phyloP scores from a whole-genome alignment of 73 alveolate genomes.

The Durusdinium trenchii region DNA sequence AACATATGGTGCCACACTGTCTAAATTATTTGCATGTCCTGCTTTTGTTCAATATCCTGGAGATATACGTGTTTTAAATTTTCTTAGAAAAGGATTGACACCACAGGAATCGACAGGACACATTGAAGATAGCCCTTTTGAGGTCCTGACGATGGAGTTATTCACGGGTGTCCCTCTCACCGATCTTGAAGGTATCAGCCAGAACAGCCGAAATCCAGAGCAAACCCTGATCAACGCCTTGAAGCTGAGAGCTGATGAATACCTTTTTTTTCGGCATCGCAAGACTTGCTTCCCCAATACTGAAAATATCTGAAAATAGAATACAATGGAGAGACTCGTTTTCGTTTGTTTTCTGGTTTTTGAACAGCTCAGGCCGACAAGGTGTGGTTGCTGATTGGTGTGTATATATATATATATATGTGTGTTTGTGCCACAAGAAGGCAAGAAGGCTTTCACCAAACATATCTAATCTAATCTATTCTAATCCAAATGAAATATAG shows the following conservation, averaged over 20 bases:
- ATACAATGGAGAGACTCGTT: no score
- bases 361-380: no score
- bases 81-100: neutral
- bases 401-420: no score
- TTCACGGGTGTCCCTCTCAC: conserved; percentile 78
- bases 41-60: neutral
- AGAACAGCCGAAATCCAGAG: conserved; percentile 78
- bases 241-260: neutral
- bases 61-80: neutral
- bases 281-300: no score
- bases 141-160: conserved; percentile 86
- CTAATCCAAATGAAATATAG: no score
- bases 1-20: no score
- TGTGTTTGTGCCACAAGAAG: neutral
- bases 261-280: no score
- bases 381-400: no score
- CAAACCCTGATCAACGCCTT: conserved; percentile 83
- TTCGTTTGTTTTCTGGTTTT: no score
- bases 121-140: no score
- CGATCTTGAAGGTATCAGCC: conserved; percentile 73
- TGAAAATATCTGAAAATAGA: no score
- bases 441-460: neutral
- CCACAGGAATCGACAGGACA: neutral
- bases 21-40: neutral
- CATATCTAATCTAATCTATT: no score